Evolutionary conservation across 2,329 filamentous ascomycete genomes (phyloP).

Genomic region (Lizonia empirigonia): DNA sequence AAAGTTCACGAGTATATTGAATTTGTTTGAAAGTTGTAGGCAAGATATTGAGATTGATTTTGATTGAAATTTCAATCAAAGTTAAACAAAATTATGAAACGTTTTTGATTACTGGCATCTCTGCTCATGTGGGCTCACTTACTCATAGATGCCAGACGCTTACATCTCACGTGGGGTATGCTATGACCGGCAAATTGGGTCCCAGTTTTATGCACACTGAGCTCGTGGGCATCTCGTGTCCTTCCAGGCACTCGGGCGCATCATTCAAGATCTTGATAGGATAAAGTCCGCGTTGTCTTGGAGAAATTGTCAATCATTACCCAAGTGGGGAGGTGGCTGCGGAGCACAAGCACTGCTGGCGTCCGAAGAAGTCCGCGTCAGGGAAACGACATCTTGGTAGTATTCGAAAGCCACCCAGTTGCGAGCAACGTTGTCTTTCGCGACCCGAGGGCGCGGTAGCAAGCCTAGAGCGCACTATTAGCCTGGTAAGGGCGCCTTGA

Average conservation of each 20-base stretch:
- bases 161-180: not conserved
- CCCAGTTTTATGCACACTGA: not conserved
- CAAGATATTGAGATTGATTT: not conserved
- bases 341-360: not conserved
- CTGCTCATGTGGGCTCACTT: not conserved
- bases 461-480: slow-evolving; percentile 1
- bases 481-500: slow-evolving; percentile 3
- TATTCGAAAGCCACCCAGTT: not conserved
- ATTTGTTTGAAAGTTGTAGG: no score
- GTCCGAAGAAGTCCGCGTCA: slow-evolving; percentile 16
- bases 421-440: not conserved
- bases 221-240: not conserved
- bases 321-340: not conserved
- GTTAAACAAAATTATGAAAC: no score
- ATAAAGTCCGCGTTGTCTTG: not conserved
- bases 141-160: not conserved
- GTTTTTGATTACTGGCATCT: no score
- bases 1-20: no score
- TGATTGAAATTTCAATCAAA: not conserved
- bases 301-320: not conserved
- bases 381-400: not conserved
- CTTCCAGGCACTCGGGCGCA: slow-evolving; percentile 1
- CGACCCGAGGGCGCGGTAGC: slow-evolving; percentile 3
- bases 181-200: not conserved
- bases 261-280: slow-evolving; percentile 9